Base-by-base conservation (phyloP, 768 basidiomycete genomes). In the Boletus pseudopeckii region DNA sequence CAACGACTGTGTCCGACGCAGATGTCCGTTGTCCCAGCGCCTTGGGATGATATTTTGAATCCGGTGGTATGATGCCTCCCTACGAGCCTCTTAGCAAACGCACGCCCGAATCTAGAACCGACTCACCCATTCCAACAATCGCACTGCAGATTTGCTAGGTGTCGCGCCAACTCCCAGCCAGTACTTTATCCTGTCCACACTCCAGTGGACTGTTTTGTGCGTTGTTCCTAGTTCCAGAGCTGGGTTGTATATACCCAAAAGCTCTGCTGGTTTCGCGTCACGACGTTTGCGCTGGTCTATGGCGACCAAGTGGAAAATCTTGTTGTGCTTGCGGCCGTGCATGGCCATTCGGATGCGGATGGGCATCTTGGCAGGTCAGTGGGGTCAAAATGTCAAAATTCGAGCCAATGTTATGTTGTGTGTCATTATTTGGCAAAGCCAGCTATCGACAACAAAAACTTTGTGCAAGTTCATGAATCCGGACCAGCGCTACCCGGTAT, bases 121-220 rank as follows among this genome's bases (percentile, higher is more conserved):
- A 45, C 57, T 64, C 63, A 93, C 96, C 78, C 85, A 75, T 66
- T 88, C 84, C 64, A 98, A 71, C 59, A 98, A 64, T 62, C 79
- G 85, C 38, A 86, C 81, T 5, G 90, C 91, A 7, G 86, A 77
- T 64, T 85, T 84, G 42, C 83, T 88, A 1, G 96, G 96, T 55
- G 80, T 70, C 33, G 96, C 96, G 0, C 94, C 95, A 17, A 87
- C 82, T 33, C 79, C 79, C 37, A 98, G 71, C 96, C 96, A 98
- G 65, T 90, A 92, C 54, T 80, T 79, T 68, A 98, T 91, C 67
- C 96, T 83, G 62, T 90, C 86, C 24, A 87, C 85, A 70, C 92
- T 93, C 94, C 95, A 98, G 61, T 86, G 81, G 52, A 98, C 77
- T 33, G 81, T 84, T 72, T 94, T 96, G 60, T 81, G 77, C 22